Base-by-base conservation (phyloP, 371 early-diverging fungal genomes). In the Rhizopus arrhizus region DNA sequence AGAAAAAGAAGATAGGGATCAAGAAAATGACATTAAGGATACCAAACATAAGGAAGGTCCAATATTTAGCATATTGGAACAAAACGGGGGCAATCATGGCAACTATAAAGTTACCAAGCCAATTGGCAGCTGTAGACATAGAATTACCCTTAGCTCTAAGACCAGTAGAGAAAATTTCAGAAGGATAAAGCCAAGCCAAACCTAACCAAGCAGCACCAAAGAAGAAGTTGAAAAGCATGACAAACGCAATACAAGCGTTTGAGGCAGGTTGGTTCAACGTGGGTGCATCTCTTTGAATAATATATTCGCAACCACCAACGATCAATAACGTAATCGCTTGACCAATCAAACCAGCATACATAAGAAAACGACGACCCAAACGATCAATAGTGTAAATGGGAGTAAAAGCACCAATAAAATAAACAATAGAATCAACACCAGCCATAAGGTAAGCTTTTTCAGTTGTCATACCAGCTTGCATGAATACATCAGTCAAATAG, bases 131-230 rank as follows among this genome's bases (percentile, higher is more conserved):
- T 56, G 85, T 87, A 31, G 81, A 64, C 15, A 80, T 45, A 1
- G 74, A 73, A 6, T 75, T 59, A 33, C 75, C 78, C 59, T 77
- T 80, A 16, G 81, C 75, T n/a, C 81, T 68, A 4, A 68, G 59
- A 36, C 77, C 78, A 66, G 77, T 77, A 33, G 73, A 74, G 65
- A 78, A 86, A 65, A 89, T 81, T 68, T 89, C 89, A 36, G 72
- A 74, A 38, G 95, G 95, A 74, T 94, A 94, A 6, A 77, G 62
- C 59, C 74, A 80, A 16, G 72, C 61, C n/a, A 75, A 65, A 49
- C 74, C 59, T 35, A 77, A 69, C 85, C 84, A 87, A 45, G 83
- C 81, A 48, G 75, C 73, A 56, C 86, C 78, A 73, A 83, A 87
- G 28, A 68, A 51, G 33, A 82, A 70, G 33, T 73, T 68, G 47